Base-by-base conservation (phyloP, 345 rosid genomes). In the Populus pruinosa region DNA sequence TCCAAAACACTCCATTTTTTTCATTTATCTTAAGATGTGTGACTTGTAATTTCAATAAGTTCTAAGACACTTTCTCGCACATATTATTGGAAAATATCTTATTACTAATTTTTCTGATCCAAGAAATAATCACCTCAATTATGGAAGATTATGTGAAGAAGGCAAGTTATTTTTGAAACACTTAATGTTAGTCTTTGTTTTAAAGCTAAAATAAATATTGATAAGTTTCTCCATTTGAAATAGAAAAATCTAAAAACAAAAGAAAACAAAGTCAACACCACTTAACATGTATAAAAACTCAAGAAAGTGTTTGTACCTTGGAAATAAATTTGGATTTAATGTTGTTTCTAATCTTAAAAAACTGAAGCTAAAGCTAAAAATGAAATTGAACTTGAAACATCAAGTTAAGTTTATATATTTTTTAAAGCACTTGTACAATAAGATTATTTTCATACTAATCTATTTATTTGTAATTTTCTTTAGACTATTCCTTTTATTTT, bases 41-140 rank as follows among this genome's bases (percentile, higher is more conserved):
- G 18, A 71, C 59, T 50, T 25, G 23, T 74, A 53, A 72, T 59
- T 62, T 74, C 73, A 11, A 44, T 79, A 87, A 90, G 88, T 89
- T 18, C 92, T 92, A 3, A 85, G 64, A 85, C 78, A 72, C 16
- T 85, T 91, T 82, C 87, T 91, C 55, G 63, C 87, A 53, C 86
- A 87, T 78, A 74, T 79, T 27, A 86, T 91, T 12, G 91, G 92
- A 11, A 81, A 89, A 81, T 88, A 88, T 6, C 83, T 82, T 0
- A 90, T 89, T 23, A 89, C 87, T 50, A 85, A 88, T 50, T 91
- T 91, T 91, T 82, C 89, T 87, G 35, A 81, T 89, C 27, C 85
- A 87, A 81, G 91, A 90, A 83, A 87, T 87, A 76, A 89, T 90
- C 31, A 86, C 82, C 75, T 78, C 91, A 21, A 87, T 87, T 18